Conservation (phyloP, 176 grass and related monocot species). For the Triticum urartu region DNA sequence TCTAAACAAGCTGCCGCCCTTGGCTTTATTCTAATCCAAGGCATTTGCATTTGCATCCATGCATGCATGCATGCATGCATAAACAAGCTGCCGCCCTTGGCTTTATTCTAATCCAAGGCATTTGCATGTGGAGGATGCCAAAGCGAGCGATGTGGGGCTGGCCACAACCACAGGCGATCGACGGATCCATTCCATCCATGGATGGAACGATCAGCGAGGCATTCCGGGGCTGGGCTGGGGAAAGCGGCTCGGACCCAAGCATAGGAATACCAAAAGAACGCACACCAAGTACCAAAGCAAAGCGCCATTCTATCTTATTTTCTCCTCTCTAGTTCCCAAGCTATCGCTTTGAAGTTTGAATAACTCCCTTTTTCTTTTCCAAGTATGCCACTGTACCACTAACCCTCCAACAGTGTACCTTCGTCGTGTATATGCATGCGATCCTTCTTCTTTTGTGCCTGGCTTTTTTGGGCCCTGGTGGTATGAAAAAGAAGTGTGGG, state of each 20-base stretch:
- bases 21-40: conserved; percentile 40
- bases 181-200: not conserved
- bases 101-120: conserved; percentile 37
- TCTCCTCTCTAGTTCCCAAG: conserved; percentile 32
- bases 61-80: not conserved
- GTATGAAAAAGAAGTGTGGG: not conserved
- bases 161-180: conserved; percentile 16
- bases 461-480: not conserved
- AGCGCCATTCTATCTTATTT: not conserved
- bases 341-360: conserved; percentile 38
- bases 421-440: not conserved
- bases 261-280: conserved; percentile 26
- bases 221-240: conserved; percentile 10
- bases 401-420: not conserved
- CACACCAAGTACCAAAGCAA: conserved; percentile 53
- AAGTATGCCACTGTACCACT: not conserved
- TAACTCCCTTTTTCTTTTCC: not conserved
- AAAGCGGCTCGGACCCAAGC: conserved; percentile 5
- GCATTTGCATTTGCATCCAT: not conserved
- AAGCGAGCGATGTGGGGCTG: not conserved
- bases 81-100: conserved; percentile 31
- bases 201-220: conserved; percentile 31
- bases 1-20: conserved; percentile 26
- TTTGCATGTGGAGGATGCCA: not conserved
- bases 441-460: conserved; percentile 6